phyloP scores from a whole-genome alignment of 805 yeast species.

The Wickerhamomyces chambardii region DNA sequence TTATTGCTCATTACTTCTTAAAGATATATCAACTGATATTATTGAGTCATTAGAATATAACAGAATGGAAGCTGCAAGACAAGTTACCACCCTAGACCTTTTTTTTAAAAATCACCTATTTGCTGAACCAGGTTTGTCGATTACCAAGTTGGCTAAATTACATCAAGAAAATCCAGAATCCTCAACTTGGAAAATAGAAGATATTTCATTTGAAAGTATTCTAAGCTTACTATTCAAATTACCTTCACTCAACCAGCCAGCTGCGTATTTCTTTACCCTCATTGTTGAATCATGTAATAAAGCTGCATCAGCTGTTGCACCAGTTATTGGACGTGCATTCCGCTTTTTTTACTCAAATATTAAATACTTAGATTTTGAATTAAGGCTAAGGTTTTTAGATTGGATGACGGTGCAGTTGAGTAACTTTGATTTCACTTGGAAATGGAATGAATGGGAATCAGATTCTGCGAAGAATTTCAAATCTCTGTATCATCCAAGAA shows the following conservation, averaged over 20 bases:
- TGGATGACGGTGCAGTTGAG: constrained; percentile 94
- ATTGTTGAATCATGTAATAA: constrained; percentile 81
- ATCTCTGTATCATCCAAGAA: constrained; percentile 58
- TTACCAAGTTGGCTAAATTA: constrained; percentile 53
- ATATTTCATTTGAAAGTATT: constrained; percentile 76
- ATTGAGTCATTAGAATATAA: constrained; percentile 81
- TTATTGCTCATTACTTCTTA: constrained; percentile 51
- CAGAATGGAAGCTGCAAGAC: constrained; percentile 79
- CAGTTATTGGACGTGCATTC: constrained; percentile 88
- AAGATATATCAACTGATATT: constrained; percentile 69
- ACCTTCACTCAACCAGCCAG: constrained; percentile 57
- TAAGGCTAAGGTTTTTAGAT: constrained; percentile 63
- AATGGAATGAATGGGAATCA: constrained; percentile 89
- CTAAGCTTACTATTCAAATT: constrained; percentile 69
- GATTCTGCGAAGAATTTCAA: constrained; percentile 40
- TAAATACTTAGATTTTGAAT: constrained; percentile 65
- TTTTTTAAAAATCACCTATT: constrained; percentile 63
- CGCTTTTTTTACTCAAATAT: constrained; percentile 69
- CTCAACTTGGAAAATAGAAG: constrained; percentile 89
- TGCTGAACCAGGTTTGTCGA: constrained; percentile 65
- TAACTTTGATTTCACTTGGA: constrained; percentile 94
- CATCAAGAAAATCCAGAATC: constrained; percentile 22
- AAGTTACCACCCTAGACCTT: constrained; percentile 62
- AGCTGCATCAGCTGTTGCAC: constrained; percentile 81
- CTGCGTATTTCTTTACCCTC: constrained; percentile 75